phyloP scores from a whole-genome alignment of 1,284 basidiomycete species.

The Puccinia hordei region DNA sequence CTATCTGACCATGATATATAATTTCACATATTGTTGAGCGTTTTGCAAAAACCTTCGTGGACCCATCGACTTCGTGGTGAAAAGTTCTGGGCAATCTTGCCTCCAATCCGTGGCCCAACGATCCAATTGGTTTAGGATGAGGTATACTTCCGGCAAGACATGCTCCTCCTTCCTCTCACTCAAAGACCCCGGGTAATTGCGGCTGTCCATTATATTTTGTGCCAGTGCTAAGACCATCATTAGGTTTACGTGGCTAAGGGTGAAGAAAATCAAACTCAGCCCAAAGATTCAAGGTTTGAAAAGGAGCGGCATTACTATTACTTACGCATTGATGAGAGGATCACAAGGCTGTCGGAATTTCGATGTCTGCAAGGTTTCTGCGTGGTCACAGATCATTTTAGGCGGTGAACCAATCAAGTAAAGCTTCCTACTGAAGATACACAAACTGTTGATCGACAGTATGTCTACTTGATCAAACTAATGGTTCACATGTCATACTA shows the following conservation, averaged over 20 bases:
- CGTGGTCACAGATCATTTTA: constrained; percentile 24
- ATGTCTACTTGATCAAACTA: background rate
- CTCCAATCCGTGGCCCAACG: constrained; percentile 22
- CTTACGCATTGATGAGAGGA: constrained; percentile 28
- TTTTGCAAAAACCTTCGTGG: constrained; percentile 23
- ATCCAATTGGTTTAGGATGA: constrained; percentile 16
- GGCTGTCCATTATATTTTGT: constrained; percentile 18
- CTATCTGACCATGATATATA: constrained; percentile 24
- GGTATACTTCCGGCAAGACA: constrained; percentile 13
- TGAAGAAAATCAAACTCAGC: background rate
- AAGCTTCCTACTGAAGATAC: constrained; percentile 38
- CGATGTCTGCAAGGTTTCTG: constrained; percentile 3
- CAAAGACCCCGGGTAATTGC: constrained; percentile 10
- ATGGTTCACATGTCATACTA: background rate
- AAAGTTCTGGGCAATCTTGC: constrained; percentile 7
- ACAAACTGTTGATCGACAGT: constrained; percentile 14
- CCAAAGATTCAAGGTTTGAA: background rate
- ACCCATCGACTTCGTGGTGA: background rate
- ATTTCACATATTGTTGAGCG: constrained; percentile 20
- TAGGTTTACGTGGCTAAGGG: constrained; percentile 21
- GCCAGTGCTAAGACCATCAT: constrained; percentile 13
- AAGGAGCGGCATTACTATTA: background rate
- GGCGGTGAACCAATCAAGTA: constrained; percentile 37
- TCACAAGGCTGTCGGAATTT: constrained; percentile 12
- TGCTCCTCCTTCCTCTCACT: background rate